Evolutionary conservation across 2,329 filamentous ascomycete genomes (phyloP), one percentile per base, ranked within the genome.

Genomic region (Didymella sp.): DNA sequence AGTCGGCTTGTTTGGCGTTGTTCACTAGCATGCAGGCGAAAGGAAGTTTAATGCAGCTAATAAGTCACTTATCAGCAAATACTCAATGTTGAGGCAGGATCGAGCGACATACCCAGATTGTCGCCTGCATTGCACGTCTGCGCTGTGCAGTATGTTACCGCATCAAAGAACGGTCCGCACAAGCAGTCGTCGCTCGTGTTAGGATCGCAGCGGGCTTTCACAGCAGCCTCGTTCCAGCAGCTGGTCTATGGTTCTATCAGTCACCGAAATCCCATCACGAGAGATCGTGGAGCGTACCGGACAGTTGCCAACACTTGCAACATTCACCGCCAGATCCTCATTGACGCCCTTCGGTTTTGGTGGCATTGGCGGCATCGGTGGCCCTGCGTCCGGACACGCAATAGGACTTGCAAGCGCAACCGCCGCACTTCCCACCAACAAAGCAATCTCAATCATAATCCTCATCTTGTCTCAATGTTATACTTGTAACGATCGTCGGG

Each of bases 191-290:
- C 70, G 56, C 70, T 67, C 17, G 22, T 41, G 22, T 73, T 71
- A 4, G 73, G 73, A 44, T 75, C 70, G 51, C 73, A 75, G 3
- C 49, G 54, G 25, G 67, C 69, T 31, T 59, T 44, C 27, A 49
- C 65, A 19, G 67, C 72, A 4, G 65, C 66, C 56, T 73, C 67
- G 37, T 74, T 73, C 72, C 72, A 75, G 55, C 73, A 75, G 28
- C 71, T 63, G 50, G 59, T 60, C 73, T 74, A 41, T 27, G 24
- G 11, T 6, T 33, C 51, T 2, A 44, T 64, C 27, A 68, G 60
- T 17, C 15, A 24, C 11, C 17, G 17, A 28, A 19, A 1, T 2
- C 4, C 22, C 27, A 25, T 25, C 19, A 44, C 15, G 37, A n/a
- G 15, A 13, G 43, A 27, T 24, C 27, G 12, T 13, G 54, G 22